Base-by-base conservation (phyloP, 2,329 filamentous ascomycete species). In the Colletotrichum sp. region DNA sequence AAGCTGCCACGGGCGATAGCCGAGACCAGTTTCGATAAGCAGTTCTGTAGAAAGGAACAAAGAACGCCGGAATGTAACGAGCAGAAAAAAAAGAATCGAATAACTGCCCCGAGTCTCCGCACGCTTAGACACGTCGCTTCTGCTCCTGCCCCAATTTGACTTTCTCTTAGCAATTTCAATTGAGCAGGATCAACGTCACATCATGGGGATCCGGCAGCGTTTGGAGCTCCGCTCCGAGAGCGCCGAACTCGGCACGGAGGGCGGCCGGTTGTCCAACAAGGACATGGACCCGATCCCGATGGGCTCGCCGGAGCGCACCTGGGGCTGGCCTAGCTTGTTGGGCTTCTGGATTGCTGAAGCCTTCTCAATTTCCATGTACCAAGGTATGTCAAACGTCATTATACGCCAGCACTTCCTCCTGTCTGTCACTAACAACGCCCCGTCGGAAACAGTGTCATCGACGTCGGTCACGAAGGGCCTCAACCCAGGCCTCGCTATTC, bases 211-310 rank as follows among this genome's bases (percentile, higher is more conserved):
- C 26, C 61, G 69, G 24, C 60, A 72, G 55, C 74, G 70, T 21
- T 30, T 64, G 39, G 64, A 63, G 65, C 74, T 76, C 71, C 71
- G 74, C 66, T 68, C 64, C 60, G 74, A 64, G 34, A 64, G 70
- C 28, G 70, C 52, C 43, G 65, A 32, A 26, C 74, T 73, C 74
- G 74, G 63, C 57, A 73, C 59, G 39, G 71, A 73, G 71, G 71
- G 74, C 14, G 39, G 32, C 71, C 70, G 70, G 70, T 28, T 68
- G 3, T 78, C 77, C 14, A 78, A 78, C 67, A 77, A 75, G 36
- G 77, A 78, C 66, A 74, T 78, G 77, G 77, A 78, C n/a, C 77
- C 77, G 2, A 75, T 78, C 32, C 77, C 77, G 52, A 72, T 77
- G 72, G 68, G 76, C 14, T 71, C 72, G 6, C 60, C 68, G n/a